Conservation (phyloP, 108 stramenopile genomes). For the Nannochloropsis gaditana region DNA sequence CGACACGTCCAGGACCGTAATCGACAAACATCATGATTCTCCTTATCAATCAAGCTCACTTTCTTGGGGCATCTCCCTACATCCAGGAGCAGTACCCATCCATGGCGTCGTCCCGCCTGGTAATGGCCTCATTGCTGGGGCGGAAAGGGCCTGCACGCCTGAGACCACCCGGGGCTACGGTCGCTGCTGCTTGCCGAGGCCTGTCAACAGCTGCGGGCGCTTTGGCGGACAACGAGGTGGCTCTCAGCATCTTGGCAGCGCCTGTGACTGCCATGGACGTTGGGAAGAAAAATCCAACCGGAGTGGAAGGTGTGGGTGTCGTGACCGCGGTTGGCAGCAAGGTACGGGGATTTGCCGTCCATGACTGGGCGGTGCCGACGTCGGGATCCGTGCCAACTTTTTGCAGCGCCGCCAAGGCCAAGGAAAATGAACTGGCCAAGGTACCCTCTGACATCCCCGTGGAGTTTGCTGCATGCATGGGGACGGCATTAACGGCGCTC, state of each 20-base stretch:
- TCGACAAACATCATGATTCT: too few relatives aligned
- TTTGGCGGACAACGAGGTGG: conserved; percentile 1
- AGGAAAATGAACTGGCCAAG: not conserved
- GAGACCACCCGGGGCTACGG: not conserved
- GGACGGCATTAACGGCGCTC: not conserved
- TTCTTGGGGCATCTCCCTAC: not conserved
- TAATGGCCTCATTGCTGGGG: conserved; percentile 16
- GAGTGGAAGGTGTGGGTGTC: not conserved
- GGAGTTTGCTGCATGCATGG: not conserved
- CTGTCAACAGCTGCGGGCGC: not conserved
- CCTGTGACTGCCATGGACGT: not conserved
- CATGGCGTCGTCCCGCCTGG: not conserved
- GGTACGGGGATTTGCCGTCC: not conserved
- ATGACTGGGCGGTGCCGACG: conserved; percentile 19
- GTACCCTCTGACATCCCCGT: not conserved
- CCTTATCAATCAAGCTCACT: too few relatives aligned
- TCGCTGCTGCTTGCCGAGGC: conserved; percentile 9
- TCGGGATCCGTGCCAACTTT: not conserved
- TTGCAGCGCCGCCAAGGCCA: conserved; percentile 19
- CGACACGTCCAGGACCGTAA: too few relatives aligned
- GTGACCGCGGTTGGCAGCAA: conserved; percentile 6
- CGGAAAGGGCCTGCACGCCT: not conserved
- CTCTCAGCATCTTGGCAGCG: not conserved
- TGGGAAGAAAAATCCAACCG: not conserved
- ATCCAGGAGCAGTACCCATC: not conserved